Evolutionary conservation across 805 yeast genomes (phyloP), one percentile per base, ranked within the genome.

Genomic region (Candida boleticola): DNA sequence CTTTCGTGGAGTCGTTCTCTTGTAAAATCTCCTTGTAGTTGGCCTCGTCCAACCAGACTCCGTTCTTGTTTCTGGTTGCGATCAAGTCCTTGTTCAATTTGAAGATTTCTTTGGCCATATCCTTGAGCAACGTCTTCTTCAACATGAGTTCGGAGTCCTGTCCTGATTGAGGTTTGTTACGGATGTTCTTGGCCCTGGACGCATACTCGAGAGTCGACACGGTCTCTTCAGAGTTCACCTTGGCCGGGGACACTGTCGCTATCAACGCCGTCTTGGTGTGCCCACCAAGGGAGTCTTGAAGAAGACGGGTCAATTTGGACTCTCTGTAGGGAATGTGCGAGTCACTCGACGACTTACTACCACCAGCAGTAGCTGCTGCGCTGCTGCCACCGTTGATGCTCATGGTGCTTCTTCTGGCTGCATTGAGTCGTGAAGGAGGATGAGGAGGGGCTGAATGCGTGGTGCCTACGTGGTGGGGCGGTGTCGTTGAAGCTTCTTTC

Each of bases 281-380:
- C 1, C 97, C 97, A 2, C 97, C 97, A 3, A 90, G 68, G 0
- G 90, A 83, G 53, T 85, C 93, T 53, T 86, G 90, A 30, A 86
- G 63, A 21, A 86, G 63, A 41, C 89, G 66, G 0, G 95, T 86
- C 41, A 86, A 70, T 57, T 85, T 86, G 1, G 92, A 85, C 54
- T 86, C 93, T 52, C 95, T 64, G 57, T 89, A 89, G 0, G 98
- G 97, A 23, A 92, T 79, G 58, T 88, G 96, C 13, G 43, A 14
- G 17, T 49, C 44, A 13, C 35, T 11, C 4, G 5, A n/a, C 22
- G 11, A 14, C 31, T 13, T 29, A 6, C 35, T 9, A 11, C 22
- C 22, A n/a, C 19, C 19, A 31, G 22, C 13, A n/a, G 32, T 6
- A 7, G 9, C 32, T 11, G n/a, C 17, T 45, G 27, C 7, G 27